Evolutionary conservation across 805 yeast genomes (phyloP).

Genomic region (Cyberlindnera sargentensis): DNA sequence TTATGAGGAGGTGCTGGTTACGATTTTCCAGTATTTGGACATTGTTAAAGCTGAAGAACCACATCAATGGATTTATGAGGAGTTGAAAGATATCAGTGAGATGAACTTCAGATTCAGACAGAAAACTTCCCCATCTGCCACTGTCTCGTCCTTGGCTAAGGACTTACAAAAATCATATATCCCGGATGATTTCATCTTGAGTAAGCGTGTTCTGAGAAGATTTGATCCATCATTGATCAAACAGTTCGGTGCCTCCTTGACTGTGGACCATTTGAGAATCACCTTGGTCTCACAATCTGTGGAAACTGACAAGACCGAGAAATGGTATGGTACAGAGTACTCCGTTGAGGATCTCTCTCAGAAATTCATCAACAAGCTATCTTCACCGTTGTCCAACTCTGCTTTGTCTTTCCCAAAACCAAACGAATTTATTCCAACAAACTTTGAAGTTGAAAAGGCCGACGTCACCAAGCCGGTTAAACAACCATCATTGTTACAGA

Average conservation of each 20-base stretch:
- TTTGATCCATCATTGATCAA: slow-evolving; percentile 50
- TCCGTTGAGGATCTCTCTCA: slow-evolving; percentile 37
- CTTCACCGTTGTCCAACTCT: slow-evolving; percentile 24
- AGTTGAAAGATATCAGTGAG: slow-evolving; percentile 58
- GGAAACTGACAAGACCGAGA: slow-evolving; percentile 48
- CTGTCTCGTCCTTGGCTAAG: slow-evolving; percentile 65
- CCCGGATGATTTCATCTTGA: slow-evolving; percentile 60
- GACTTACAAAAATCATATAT: slow-evolving; percentile 48
- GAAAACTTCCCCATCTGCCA: slow-evolving; percentile 61
- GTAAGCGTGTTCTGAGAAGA: slow-evolving; percentile 46
- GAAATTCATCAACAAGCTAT: slow-evolving; percentile 30
- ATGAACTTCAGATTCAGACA: slow-evolving; percentile 76
- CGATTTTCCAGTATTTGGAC: slow-evolving; percentile 67
- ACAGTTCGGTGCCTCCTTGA: slow-evolving; percentile 42
- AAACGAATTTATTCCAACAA: slow-evolving; percentile 79
- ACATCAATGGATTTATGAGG: slow-evolving; percentile 75
- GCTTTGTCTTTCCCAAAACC: slow-evolving; percentile 55
- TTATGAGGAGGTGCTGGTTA: slow-evolving; percentile 52
- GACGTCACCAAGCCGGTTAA: slow-evolving; percentile 29
- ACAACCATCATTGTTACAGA: slow-evolving; percentile 57
- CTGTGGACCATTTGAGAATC: slow-evolving; percentile 53
- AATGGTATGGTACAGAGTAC: slow-evolving; percentile 91
- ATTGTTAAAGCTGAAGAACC: slow-evolving; percentile 54
- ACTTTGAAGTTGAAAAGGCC: slow-evolving; percentile 54
- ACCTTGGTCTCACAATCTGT: slow-evolving; percentile 47